Base-by-base conservation (phyloP, 176 grass and related monocot genomes). In the Hsuehochloa calcarea region DNA sequence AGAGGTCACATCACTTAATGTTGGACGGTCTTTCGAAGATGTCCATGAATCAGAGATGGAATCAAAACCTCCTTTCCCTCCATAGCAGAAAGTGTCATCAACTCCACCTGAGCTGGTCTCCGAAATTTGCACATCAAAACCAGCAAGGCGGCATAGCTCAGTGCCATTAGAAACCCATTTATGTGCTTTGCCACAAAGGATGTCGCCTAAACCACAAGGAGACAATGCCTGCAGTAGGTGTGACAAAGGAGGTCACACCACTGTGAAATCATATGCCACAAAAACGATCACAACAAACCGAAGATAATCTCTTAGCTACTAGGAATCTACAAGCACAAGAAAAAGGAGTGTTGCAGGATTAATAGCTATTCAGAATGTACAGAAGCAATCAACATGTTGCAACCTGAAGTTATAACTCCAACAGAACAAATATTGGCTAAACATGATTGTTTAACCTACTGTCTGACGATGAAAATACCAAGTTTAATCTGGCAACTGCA, bases 151-250 rank as follows among this genome's bases (percentile, higher is more conserved):
- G 67, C 96, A 99, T 79, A 96, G 72, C 56, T 96, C 90, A 77
- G 93, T 96, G 69, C 93, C 93, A n/a, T 96, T 99, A 75, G 93
- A 96, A 68, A 86, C 88, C 93, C 96, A 96, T 77, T 96, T 90
- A 70, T 83, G 56, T 79, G 89, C 81, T 88, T 87, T 96, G 51
- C 93, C 96, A 92, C 96, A 96, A 80, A 99, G 73, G 72, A 92
- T 94, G 81, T 99, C 91, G 61, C 87, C 89, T 89, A 96, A 85
- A 45, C 96, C 90, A 94, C 96, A 99, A 68, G 93, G 96, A 89
- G 88, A 99, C 50, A 99, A 82, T n/a, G 89, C 87, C 91, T 25
- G 16, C 23, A 35, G 3, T 34, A 34, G 31, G 31, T 34, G 31
- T 34, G 31, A 55, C 17, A 69, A 55, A 81, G 41, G 66, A 12